Percentiles rank a stretch among this genome's conserved stretches.
These are phyloP conservation scores for Colletotrichum siamense DNA, from an alignment of 2,329 filamentous ascomycete genomes.

Conservation along the genomic window DNA sequence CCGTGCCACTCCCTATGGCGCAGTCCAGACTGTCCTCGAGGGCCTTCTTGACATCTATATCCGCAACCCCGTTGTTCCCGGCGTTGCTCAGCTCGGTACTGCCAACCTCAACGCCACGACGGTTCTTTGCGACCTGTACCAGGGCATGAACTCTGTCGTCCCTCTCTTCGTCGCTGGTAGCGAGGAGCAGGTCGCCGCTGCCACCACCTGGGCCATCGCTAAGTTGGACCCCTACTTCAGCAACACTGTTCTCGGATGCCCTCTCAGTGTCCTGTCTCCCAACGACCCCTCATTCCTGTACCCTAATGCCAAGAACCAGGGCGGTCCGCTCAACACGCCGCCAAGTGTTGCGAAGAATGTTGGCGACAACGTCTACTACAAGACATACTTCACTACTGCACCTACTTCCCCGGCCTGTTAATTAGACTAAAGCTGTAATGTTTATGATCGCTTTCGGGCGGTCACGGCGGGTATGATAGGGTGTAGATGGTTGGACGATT, in stretches of 20 bases:
- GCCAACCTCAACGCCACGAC: constrained; percentile 8
- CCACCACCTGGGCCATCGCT: neutral
- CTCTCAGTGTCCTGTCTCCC: neutral
- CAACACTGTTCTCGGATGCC: constrained; percentile 3
- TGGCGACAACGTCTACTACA: constrained; percentile 8
- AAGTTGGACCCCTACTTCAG: constrained; percentile 12
- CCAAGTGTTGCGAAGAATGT: neutral
- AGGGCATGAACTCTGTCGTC: neutral
- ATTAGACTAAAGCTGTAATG: neutral
- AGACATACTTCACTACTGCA: constrained; percentile 1
- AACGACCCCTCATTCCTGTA: neutral
- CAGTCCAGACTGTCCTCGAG: neutral
- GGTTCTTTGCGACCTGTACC: constrained; percentile 3
- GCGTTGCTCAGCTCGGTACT: neutral
- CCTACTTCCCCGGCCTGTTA: constrained; percentile 1
- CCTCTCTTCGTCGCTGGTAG: constrained; percentile 5
- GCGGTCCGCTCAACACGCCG: constrained; percentile 3
- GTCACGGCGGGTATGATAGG: neutral
- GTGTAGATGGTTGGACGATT: neutral
- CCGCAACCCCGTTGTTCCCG: neutral
- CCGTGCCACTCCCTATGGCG: constrained; percentile 7
- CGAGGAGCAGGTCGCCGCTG: constrained; percentile 1
- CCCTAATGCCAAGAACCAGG: neutral
- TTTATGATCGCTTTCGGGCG: rapidly evolving
- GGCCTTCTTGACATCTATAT: neutral